A percentile compares a stretch with the other conserved stretches of the same genome.
These are phyloP conservation scores for Capsicum chinense DNA, from an alignment of 257 asterid species.

Conservation along the genomic window DNA sequence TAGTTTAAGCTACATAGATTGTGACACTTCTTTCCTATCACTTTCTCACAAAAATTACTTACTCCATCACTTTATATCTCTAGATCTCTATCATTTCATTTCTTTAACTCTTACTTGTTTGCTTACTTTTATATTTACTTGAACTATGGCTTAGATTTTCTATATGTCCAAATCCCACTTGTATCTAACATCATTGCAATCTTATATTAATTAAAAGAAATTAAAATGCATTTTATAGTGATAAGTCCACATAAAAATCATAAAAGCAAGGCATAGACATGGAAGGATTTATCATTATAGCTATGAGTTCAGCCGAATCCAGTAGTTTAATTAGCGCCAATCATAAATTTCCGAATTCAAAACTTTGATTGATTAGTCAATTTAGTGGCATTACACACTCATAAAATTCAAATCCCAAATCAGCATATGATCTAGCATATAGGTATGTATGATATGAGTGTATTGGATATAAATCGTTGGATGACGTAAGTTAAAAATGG, in stretches of 20 bases:
- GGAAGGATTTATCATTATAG: not conserved
- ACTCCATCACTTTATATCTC: conserved; percentile 11
- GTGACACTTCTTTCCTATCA: conserved; percentile 36
- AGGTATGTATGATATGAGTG: too few relatives aligned
- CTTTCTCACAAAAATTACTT: conserved; percentile 17
- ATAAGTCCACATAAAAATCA: not conserved
- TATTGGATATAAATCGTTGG: too few relatives aligned
- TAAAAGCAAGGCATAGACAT: not conserved
- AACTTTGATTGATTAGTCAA: not conserved
- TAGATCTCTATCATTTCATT: conserved; percentile 23
- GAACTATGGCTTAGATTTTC: conserved; percentile 39
- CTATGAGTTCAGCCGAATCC: not conserved
- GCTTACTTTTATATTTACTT: conserved; percentile 45
- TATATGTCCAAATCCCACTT: conserved; percentile 43
- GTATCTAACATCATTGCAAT: conserved; percentile 28
- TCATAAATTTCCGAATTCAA: not conserved
- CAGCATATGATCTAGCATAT: not conserved
- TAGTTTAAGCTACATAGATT: conserved; percentile 69
- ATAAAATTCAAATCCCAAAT: not conserved
- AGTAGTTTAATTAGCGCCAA: not conserved
- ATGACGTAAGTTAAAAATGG: too few relatives aligned
- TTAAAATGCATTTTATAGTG: not conserved
- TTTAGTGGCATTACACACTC: not conserved
- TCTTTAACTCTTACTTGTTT: conserved; percentile 44
- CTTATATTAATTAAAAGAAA: not conserved